Evolutionary conservation across 2,329 filamentous ascomycete species (phyloP), one percentile per base, ranked within the genome.

Genomic region (Alternaria viburni): DNA sequence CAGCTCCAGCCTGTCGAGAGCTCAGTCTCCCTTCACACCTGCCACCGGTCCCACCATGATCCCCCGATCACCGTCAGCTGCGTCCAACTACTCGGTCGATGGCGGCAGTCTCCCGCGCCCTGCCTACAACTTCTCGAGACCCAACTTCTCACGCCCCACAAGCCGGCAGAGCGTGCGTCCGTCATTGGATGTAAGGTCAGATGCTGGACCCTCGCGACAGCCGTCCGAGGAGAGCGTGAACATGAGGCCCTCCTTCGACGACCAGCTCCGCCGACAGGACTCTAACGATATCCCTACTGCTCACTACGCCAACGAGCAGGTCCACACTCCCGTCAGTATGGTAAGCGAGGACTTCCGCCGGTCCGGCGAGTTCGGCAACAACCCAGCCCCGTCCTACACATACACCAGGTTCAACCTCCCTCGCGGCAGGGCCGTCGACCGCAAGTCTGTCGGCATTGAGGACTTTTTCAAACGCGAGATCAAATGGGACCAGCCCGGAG

Each of bases 121-220:
- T 1, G 89, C 91, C 0, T 95, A 96, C 81, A 98, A 99, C 80
- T 98, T 98, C 49, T 52, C 49, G 13, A 36, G 49, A n/a, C 49
- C 49, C 81, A 98, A 99, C 80, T 98, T 98, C 79, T 98, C 96
- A 1, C 88, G 96, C 46, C 96, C 96, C 0, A 82, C 97, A 64
- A 97, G 95, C 79, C 86, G 90, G 75, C 87, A 89, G 64, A 89
- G 88, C 65, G 62, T 65, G 6, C 89, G 86, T 12, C 87, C 88
- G 15, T 79, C 78, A 6, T 57, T 78, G 15, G 81, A 83, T 30
- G 75, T 70, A 10, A 67, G 73, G 30, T 73, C 81, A 7, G 67
- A 75, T n/a, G 80, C 80, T 28, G 71, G 66, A 15, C 76, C 77
- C 3, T 74, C 73, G 26, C 70, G 78, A n/a, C 77, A 80, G 59